Conservation (phyloP, 2,329 filamentous ascomycete genomes). For the Claviceps cyperi region DNA sequence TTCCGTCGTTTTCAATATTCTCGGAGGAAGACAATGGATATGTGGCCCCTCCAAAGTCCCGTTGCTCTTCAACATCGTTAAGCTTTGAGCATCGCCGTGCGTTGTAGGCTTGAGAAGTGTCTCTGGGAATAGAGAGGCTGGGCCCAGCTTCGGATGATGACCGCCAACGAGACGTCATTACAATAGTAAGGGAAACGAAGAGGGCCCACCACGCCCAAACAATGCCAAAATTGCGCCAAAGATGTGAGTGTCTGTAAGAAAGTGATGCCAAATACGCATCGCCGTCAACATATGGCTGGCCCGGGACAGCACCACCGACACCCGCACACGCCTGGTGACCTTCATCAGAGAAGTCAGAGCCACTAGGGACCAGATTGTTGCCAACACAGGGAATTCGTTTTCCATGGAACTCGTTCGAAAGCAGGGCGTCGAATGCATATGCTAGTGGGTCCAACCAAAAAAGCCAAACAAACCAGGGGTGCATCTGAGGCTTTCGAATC, state of each 20-base stretch:
- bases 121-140: conserved; percentile 46
- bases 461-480: conserved; percentile 48
- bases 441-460: conserved; percentile 54
- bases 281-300: conserved; percentile 35
- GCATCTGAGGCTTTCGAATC: conserved; percentile 47
- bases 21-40: background rate
- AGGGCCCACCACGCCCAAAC: conserved; percentile 49
- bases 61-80: conserved; percentile 35
- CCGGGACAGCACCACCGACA: conserved; percentile 37
- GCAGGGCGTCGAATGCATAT: conserved; percentile 53
- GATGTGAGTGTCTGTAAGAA: conserved; percentile 33
- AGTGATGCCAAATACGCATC: conserved; percentile 44
- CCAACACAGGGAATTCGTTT: conserved; percentile 37
- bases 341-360: conserved; percentile 29
- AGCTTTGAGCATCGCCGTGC: conserved; percentile 13
- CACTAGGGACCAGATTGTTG: conserved; percentile 34
- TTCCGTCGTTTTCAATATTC: background rate
- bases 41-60: conserved; percentile 10
- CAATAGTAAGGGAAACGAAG: conserved; percentile 43
- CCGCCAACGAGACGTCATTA: conserved; percentile 42
- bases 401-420: conserved; percentile 56
- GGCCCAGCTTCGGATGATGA: conserved; percentile 35
- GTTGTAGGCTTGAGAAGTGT: conserved; percentile 28
- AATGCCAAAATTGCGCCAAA: conserved; percentile 49
- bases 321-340: conserved; percentile 40